These are phyloP conservation scores for Tylopilus sp. DNA, from an alignment of 768 basidiomycete genomes.

Conservation along the genomic window DNA sequence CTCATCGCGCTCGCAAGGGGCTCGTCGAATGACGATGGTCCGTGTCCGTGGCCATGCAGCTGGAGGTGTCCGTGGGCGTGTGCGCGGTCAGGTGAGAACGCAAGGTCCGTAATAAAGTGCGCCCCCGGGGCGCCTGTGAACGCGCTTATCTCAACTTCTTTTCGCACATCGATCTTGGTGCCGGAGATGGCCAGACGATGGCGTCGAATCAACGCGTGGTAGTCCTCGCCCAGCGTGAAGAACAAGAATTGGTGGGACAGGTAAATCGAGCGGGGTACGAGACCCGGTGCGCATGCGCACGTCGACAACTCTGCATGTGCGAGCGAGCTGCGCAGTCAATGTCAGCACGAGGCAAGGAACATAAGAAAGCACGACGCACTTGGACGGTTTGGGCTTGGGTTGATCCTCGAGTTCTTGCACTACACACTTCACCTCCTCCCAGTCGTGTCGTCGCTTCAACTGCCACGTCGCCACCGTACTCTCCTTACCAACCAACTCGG, in stretches of 20 bases:
- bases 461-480: constrained; percentile 39
- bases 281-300: constrained; percentile 49
- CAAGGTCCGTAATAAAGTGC: constrained; percentile 23
- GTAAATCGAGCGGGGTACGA: constrained; percentile 76
- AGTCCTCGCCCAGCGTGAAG: constrained; percentile 69
- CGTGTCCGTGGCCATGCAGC: constrained; percentile 30
- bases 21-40: constrained; percentile 57
- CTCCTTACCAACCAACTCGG: constrained; percentile 37
- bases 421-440: constrained; percentile 48
- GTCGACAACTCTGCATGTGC: constrained; percentile 84
- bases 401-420: constrained; percentile 3
- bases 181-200: constrained; percentile 58
- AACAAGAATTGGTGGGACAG: constrained; percentile 85
- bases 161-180: constrained; percentile 64
- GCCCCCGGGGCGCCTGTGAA: constrained; percentile 15
- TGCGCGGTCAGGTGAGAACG: constrained; percentile 7
- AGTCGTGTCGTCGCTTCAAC: constrained; percentile 37
- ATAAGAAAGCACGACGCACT: constrained; percentile 6
- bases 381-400: constrained; percentile 7
- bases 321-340: constrained; percentile 39
- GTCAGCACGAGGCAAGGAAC: background rate
- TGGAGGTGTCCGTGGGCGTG: background rate
- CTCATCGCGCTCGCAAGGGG: constrained; percentile 73
- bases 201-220: constrained; percentile 68
- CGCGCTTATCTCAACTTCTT: constrained; percentile 59